Conservation (phyloP, 257 asterid genomes). For the Orobanche coerulescens region DNA sequence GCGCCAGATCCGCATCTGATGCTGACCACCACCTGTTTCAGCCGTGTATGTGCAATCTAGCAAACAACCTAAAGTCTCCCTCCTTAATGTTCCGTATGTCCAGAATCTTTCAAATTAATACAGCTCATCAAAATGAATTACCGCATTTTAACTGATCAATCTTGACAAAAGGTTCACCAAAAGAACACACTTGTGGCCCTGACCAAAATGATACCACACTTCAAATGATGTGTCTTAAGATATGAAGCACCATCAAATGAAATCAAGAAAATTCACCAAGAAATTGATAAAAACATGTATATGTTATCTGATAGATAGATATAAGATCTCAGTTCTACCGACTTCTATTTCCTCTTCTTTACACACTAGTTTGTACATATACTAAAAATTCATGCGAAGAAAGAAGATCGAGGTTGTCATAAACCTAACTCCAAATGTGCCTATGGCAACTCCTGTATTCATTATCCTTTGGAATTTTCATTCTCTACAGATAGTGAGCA, state of each 20-base stretch:
- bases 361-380: neutral
- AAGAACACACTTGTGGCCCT: slow-evolving; percentile 1
- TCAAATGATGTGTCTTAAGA: neutral
- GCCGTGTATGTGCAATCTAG: too few relatives aligned
- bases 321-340: neutral
- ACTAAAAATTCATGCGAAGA: neutral
- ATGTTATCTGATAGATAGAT: neutral
- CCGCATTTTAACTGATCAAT: slow-evolving; percentile 12
- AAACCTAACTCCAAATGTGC: neutral
- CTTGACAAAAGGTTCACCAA: slow-evolving; percentile 8
- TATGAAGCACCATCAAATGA: neutral
- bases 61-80: slow-evolving; percentile 3
- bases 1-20: too few relatives aligned
- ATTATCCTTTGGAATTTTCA: slow-evolving; percentile 3
- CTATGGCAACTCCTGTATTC: neutral
- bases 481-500: neutral
- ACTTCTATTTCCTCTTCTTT: neutral
- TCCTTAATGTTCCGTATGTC: neutral
- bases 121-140: neutral
- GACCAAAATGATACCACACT: neutral
- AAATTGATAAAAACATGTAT: neutral
- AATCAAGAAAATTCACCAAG: neutral
- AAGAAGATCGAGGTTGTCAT: slow-evolving; percentile 2
- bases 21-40: too few relatives aligned
- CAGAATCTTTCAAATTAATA: neutral